These are phyloP conservation scores for Penicillium psychrofluorescens DNA, from an alignment of 495 filamentous ascomycete genomes.

Conservation along the genomic window DNA sequence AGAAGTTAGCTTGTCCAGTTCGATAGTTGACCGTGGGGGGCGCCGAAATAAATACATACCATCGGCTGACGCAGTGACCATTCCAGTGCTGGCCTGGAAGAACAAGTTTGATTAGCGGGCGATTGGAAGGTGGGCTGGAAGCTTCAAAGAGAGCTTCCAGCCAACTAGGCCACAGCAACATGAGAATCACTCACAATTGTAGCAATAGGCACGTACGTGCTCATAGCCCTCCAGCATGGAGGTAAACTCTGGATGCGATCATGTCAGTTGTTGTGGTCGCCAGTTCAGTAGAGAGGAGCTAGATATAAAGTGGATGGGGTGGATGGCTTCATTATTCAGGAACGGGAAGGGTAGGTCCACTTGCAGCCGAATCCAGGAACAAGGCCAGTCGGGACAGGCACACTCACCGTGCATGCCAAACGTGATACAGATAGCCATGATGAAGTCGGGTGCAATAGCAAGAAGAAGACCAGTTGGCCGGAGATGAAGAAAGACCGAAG, in stretches of 20 bases:
- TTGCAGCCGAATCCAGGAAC: background rate
- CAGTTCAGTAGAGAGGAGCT: background rate
- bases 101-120: background rate
- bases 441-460: conserved; percentile 1
- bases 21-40: background rate
- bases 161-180: background rate
- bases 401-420: conserved; percentile 47
- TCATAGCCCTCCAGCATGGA: conserved; percentile 48
- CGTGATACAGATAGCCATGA: conserved; percentile 50
- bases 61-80: conserved; percentile 44
- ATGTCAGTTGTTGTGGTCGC: too few relatives aligned
- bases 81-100: conserved; percentile 42
- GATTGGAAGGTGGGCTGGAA: background rate
- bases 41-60: conserved; percentile 30
- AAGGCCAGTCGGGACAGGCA: conserved; percentile 6
- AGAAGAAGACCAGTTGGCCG: background rate
- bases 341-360: background rate
- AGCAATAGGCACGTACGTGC: conserved; percentile 46
- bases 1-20: conserved; percentile 7
- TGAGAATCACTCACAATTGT: conserved; percentile 37
- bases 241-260: conserved; percentile 35
- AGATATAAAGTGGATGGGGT: too few relatives aligned
- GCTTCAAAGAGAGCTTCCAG: background rate
- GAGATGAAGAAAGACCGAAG: conserved; percentile 1
- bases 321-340: background rate